Evolutionary conservation across 2,329 filamentous ascomycete species (phyloP).

Genomic region (Penicillium janthinellum): DNA sequence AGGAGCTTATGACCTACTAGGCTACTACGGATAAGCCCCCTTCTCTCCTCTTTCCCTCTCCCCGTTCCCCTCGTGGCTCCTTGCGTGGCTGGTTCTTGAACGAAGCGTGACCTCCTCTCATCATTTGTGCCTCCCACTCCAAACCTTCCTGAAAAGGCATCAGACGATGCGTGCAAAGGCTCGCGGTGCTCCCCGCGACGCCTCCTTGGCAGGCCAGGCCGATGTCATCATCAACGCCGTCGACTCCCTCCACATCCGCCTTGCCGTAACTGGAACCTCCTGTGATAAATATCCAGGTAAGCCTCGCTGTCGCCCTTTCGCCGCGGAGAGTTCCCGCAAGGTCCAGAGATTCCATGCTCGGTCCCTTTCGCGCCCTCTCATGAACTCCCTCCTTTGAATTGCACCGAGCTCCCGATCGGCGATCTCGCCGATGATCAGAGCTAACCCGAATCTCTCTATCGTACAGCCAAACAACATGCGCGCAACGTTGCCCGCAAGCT

Average conservation of each 20-base stretch:
- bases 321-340: slow-evolving; percentile 6
- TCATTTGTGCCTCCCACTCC: background rate
- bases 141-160: background rate
- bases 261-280: slow-evolving; percentile 31
- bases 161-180: slow-evolving; percentile 19
- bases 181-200: slow-evolving; percentile 5
- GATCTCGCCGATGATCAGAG: slow-evolving; percentile 7
- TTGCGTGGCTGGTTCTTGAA: slow-evolving; percentile 13
- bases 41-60: slow-evolving; percentile 12
- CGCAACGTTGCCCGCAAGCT: slow-evolving; percentile 49
- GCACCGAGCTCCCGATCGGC: slow-evolving; percentile 3
- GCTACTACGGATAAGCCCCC: slow-evolving; percentile 20
- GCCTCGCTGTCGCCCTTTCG: slow-evolving; percentile 12
- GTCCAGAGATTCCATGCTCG: background rate
- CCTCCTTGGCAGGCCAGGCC: slow-evolving; percentile 13
- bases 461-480: slow-evolving; percentile 54
- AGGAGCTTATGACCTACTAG: slow-evolving; percentile 16
- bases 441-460: slow-evolving; percentile 11
- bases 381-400: background rate
- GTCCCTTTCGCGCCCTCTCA: slow-evolving; percentile 4
- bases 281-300: slow-evolving; percentile 47
- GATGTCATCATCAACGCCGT: slow-evolving; percentile 28
- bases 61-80: slow-evolving; percentile 19
- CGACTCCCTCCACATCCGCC: slow-evolving; percentile 34
- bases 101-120: slow-evolving; percentile 13